Evolutionary conservation across 306 rosid species (phyloP), one percentile per base, ranked within the genome.

Genomic region (Coriaria nepalensis): DNA sequence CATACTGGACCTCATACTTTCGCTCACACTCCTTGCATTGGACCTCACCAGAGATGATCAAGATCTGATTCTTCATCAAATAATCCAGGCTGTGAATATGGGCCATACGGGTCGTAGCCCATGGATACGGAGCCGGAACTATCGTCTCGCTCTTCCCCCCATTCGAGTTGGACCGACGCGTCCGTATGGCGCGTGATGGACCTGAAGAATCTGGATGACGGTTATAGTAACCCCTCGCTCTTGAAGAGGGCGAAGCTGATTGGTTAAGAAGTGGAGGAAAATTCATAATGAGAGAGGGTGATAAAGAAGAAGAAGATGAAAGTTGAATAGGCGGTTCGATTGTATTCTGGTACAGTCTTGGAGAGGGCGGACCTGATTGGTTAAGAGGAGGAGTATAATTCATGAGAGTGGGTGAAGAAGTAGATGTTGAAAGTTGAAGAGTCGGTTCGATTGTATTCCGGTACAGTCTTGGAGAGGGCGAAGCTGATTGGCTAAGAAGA

Each of bases 31-130:
- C 63, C 37, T 33, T 61, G 72, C 93, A 81, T 2, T 45, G 64
- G 4, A 78, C 75, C 0, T 46, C 67, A 0, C 93, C 93, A 0
- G 43, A 52, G 53, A 85, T 55, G 0, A 40, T 53, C 0, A 1
- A 0, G 3, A 81, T 69, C 7, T 48, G 7, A 0, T 42, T 60
- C 0, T 49, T 2, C 8, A 4, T 0, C 0, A 85, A 33, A 33
- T 59, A n/a, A 0, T 12, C 3, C 4, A 47, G 45, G 4, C 3
- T 34, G 8, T 73, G 66, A 2, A 78, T 37, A 0, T 2, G 50
- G 6, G 82, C 82, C 0, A 75, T 63, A 0, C 5, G 50, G 2
- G 59, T 9, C 0, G 82, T 67, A 0, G 93, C 92, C 95, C 95
- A 85, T 0, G 56, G 69, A 6, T 60, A 85, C 0, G 78, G 80